These are phyloP conservation scores for Aureobasidium sp. DNA, from an alignment of 2,329 filamentous ascomycete genomes.

Conservation along the genomic window DNA sequence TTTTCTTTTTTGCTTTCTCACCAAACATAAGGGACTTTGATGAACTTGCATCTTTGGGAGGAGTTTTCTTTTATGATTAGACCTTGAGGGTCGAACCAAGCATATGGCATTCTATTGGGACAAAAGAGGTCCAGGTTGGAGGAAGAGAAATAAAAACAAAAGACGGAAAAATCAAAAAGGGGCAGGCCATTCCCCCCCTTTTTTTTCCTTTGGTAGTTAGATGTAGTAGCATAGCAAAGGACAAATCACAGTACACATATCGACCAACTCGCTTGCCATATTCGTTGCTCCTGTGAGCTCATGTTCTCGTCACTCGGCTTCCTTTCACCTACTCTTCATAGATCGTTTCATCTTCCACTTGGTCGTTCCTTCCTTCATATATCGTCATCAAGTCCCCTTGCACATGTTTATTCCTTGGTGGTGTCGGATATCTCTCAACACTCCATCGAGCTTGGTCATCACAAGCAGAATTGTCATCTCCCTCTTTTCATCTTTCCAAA, in stretches of 20 bases:
- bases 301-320: background rate
- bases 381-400: background rate
- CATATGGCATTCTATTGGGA: background rate
- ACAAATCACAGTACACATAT: background rate
- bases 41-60: background rate
- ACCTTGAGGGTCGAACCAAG: background rate
- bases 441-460: too few relatives aligned
- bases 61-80: background rate
- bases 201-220: background rate
- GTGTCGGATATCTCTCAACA: too few relatives aligned
- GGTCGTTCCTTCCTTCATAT: background rate
- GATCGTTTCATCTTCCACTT: background rate
- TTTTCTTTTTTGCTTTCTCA: background rate
- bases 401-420: too few relatives aligned
- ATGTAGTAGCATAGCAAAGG: constrained; percentile 3
- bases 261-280: background rate
- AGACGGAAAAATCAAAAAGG: background rate
- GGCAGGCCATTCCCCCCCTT: background rate
- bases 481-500: too few relatives aligned
- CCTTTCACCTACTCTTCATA: too few relatives aligned
- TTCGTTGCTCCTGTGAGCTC: background rate
- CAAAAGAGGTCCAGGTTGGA: background rate
- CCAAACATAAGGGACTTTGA: background rate
- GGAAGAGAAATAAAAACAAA: background rate
- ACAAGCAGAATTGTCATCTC: too few relatives aligned